Base-by-base conservation (phyloP, 306 rosid species). In the Dryas alaskensis region DNA sequence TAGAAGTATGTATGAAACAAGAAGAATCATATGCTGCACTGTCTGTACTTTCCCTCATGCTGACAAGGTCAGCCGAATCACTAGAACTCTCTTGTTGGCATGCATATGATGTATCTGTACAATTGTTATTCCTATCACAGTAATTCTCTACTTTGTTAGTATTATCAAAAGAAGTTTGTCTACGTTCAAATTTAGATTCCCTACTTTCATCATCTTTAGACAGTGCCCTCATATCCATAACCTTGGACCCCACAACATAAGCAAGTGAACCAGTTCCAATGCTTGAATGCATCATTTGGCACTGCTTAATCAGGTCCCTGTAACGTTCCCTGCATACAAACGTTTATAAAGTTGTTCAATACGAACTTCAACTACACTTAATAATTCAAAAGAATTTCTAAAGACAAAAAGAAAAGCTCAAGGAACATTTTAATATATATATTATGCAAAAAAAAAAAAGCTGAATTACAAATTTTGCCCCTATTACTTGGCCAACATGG, bases 211-310 rank as follows among this genome's bases (percentile, higher is more conserved):
- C 86, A 75, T 83, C 85, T 82, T 83, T 91, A 61, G 98, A 84
- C 52, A 85, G 76, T 53, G 91, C 87, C 76, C 98, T 89, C 96
- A 93, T 75, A 84, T 93, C 98, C 98, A 93, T 86, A 60, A 93
- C 90, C 83, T 87, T 90, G 80, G 97, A 86, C 62, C 98, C 98
- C 80, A 93, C 96, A 74, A 86, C 84, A 86, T 89, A 89, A 70
- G 97, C 97, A 84, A 93, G 86, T 1, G 96, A 89, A 82, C 98
- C 98, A 66, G 97, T 93, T 83, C 98, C 98, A 48, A 93, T 82
- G 70, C 93, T 93, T 58, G 98, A 85, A 86, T 93, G 97, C 96
- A 93, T 85, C 73, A 68, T 76, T 70, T 87, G 97, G 83, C 98
- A 93, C 79, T 87, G 96, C 85, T 80, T 87, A 79, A 93, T 82